Conservation (phyloP, 352 stramenopile species). For the Phytophthora capsici region DNA sequence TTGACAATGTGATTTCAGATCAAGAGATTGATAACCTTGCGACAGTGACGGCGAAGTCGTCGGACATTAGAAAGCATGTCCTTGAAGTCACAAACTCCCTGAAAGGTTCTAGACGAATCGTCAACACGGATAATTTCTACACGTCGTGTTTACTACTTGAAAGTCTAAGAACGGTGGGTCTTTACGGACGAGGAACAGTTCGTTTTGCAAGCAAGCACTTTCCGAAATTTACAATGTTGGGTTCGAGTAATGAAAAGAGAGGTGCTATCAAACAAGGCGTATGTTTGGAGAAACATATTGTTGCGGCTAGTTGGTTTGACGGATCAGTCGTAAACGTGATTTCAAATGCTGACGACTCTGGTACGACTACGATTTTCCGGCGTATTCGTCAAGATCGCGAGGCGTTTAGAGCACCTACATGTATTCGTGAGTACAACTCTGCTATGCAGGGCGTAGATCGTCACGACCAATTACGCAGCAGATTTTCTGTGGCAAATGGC, state of each 20-base stretch:
- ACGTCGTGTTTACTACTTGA: background rate
- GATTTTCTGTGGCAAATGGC: slow-evolving; percentile 34
- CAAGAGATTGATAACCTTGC: background rate
- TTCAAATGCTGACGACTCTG: background rate
- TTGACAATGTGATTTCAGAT: background rate
- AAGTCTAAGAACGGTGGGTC: background rate
- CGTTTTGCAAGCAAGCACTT: slow-evolving; percentile 14
- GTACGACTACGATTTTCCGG: slow-evolving; percentile 12
- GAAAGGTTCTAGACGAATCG: background rate
- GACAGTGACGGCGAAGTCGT: background rate
- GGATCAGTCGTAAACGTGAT: background rate
- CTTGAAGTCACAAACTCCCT: background rate
- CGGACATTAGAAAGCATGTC: background rate
- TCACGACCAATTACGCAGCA: slow-evolving; percentile 30
- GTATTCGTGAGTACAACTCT: slow-evolving; percentile 37
- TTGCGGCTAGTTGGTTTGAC: background rate
- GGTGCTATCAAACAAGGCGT: slow-evolving; percentile 20
- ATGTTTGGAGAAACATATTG: slow-evolving; percentile 18
- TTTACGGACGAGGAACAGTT: background rate
- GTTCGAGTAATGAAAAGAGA: slow-evolving; percentile 4
- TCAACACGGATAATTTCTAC: background rate
- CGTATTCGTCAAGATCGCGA: slow-evolving; percentile 12
- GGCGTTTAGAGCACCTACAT: slow-evolving; percentile 20
- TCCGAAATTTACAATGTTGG: slow-evolving; percentile 8
- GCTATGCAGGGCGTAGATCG: slow-evolving; percentile 41